phyloP scores from a whole-genome alignment of 2,329 filamentous ascomycete species.

The Dendrostoma leiphaemia region DNA sequence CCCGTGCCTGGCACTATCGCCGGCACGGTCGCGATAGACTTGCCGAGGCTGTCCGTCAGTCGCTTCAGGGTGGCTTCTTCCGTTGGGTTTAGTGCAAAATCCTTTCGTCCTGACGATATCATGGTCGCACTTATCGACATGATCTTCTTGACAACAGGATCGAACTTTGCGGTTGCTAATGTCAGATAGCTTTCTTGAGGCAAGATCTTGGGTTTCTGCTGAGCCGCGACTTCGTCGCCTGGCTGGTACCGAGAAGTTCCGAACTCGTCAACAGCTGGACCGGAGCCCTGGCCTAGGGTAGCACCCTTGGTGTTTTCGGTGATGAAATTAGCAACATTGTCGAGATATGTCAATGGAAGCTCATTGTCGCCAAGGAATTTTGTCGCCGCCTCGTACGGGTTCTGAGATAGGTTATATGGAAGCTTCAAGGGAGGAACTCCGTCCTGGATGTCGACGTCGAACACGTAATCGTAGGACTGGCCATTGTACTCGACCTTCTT shows the following conservation, averaged over 20 bases:
- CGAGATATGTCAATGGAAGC: conserved; percentile 80
- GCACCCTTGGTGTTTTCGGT: conserved; percentile 84
- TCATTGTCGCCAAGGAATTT: conserved; percentile 91
- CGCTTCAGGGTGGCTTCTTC: conserved; percentile 63
- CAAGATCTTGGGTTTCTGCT: conserved; percentile 54
- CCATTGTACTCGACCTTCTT: conserved; percentile 75
- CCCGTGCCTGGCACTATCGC: conserved; percentile 8
- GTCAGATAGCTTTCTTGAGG: conserved; percentile 78
- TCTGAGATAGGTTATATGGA: conserved; percentile 90
- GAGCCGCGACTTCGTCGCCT: conserved; percentile 49
- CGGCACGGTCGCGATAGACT: conserved; percentile 37
- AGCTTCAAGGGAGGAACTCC: conserved; percentile 89
- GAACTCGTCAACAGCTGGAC: conserved; percentile 59
- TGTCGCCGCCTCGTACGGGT: conserved; percentile 86
- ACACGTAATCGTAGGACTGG: conserved; percentile 92
- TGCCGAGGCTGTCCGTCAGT: conserved; percentile 64
- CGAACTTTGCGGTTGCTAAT: conserved; percentile 71
- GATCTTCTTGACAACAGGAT: conserved; percentile 74
- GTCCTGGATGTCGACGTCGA: conserved; percentile 94
- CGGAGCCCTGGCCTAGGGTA: conserved; percentile 65
- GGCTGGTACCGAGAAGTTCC: conserved; percentile 78
- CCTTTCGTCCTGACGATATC: conserved; percentile 68
- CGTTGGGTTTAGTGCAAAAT: conserved; percentile 68
- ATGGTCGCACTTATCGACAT: conserved; percentile 72
- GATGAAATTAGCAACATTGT: conserved; percentile 92